phyloP scores from a whole-genome alignment of 2,329 filamentous ascomycete species.

The Pestalotiopsis sp. region DNA sequence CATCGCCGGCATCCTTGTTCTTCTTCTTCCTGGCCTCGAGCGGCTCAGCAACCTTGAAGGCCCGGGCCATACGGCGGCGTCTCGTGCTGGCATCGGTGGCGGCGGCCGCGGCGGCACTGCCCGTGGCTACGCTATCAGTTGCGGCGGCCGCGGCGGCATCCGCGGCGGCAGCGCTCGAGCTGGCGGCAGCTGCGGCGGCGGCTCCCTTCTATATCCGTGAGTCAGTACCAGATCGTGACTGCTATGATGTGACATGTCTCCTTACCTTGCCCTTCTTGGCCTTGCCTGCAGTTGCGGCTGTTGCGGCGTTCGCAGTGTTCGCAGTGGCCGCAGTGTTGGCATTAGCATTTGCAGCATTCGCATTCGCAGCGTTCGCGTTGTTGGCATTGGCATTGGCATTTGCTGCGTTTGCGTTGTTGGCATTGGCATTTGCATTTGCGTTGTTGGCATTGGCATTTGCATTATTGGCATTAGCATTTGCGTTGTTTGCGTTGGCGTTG shows the following conservation, averaged over 20 bases:
- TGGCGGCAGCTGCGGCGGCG: background rate
- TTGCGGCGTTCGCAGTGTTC: background rate
- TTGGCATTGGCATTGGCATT: background rate
- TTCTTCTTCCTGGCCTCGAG: slow-evolving; percentile 1
- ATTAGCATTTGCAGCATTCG: background rate
- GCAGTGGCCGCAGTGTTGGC: background rate
- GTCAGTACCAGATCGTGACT: background rate
- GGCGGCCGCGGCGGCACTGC: background rate
- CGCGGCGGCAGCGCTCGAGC: background rate
- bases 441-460: background rate
- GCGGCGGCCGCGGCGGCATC: background rate
- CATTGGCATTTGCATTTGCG: background rate
- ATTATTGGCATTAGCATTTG: background rate
- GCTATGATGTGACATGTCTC: background rate
- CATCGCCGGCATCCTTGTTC: background rate
- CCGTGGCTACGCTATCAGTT: background rate
- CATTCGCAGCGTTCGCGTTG: background rate
- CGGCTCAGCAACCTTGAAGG: background rate
- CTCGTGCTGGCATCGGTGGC: background rate
- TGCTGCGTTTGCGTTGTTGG: background rate
- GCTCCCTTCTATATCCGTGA: background rate
- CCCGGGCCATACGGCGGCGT: background rate
- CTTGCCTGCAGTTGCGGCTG: background rate
- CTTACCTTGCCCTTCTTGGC: background rate
- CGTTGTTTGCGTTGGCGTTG: background rate